phyloP scores from a whole-genome alignment of 441 rosid species.

The Erodium trifolium region DNA sequence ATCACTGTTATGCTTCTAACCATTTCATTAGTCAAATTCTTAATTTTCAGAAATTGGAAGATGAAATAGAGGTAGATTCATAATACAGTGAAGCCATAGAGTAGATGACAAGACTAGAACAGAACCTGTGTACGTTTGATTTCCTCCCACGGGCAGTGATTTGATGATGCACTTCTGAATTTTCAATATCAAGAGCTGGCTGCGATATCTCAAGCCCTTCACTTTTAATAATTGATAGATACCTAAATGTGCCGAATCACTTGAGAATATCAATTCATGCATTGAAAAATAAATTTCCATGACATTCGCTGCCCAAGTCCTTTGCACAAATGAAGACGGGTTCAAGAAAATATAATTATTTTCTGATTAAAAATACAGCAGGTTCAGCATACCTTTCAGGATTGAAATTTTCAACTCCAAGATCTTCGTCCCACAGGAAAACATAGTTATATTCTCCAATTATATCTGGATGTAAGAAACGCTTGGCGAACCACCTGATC shows the following conservation, averaged over 20 bases:
- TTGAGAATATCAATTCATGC: conserved; percentile 1
- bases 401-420: conserved; percentile 55
- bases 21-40: neutral
- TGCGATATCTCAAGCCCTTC: too few relatives aligned
- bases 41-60: neutral
- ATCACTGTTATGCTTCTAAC: neutral
- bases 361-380: neutral
- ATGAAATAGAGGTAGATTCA: neutral
- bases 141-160: conserved; percentile 51
- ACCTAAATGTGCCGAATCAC: conserved; percentile 27
- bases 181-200: conserved; percentile 29
- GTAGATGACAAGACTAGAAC: neutral
- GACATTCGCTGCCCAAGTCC: neutral
- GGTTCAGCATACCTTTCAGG: conserved; percentile 35
- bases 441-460: conserved; percentile 50
- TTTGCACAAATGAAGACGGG: neutral
- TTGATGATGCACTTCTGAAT: conserved; percentile 67
- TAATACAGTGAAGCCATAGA: neutral
- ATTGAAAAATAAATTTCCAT: neutral
- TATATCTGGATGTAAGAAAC: conserved; percentile 66
- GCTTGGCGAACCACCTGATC: conserved; percentile 79
- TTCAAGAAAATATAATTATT: neutral
- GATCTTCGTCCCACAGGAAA: conserved; percentile 77
- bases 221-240: conserved; percentile 32
- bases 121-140: conserved; percentile 55